Conservation (phyloP, 371 early-diverging fungal species). For the Fennellomyces sp. region DNA sequence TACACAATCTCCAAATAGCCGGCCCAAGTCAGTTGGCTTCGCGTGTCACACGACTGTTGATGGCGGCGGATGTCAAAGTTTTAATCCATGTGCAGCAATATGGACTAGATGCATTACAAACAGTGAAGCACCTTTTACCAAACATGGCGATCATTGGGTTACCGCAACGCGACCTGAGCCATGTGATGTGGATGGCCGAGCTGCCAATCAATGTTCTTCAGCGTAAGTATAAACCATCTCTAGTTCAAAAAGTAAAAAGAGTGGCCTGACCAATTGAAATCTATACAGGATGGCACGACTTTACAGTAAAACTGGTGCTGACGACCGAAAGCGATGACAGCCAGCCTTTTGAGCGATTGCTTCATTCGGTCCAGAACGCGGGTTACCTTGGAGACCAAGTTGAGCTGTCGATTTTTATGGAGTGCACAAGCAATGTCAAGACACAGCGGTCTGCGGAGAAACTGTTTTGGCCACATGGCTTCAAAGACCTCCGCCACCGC, state of each 20-base stretch:
- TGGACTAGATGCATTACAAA: not conserved
- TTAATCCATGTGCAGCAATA: not conserved
- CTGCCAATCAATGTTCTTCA: not conserved
- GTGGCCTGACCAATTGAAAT: not conserved
- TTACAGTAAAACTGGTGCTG: conserved; percentile 52
- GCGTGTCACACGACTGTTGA: not conserved
- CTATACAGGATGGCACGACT: conserved; percentile 57
- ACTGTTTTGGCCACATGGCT: conserved; percentile 55
- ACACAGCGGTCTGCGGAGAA: conserved; percentile 43
- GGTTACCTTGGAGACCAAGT: conserved; percentile 58
- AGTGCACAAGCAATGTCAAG: conserved; percentile 43
- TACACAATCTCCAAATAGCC: not conserved
- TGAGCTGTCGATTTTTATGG: conserved; percentile 56
- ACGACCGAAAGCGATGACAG: conserved; percentile 53
- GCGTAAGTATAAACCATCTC: not conserved
- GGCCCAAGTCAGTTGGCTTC: not conserved
- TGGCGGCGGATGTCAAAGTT: not conserved
- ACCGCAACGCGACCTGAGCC: not conserved
- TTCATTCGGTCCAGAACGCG: conserved; percentile 47
- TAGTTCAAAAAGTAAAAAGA: too few species aligned
- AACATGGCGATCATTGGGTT: not conserved
- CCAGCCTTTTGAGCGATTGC: conserved; percentile 47
- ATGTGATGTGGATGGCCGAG: conserved; percentile 9
- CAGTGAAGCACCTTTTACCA: not conserved
- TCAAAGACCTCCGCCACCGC: conserved; percentile 54